Evolutionary conservation across 2,329 filamentous ascomycete species (phyloP).

Genomic region (Byssothecium circinans): DNA sequence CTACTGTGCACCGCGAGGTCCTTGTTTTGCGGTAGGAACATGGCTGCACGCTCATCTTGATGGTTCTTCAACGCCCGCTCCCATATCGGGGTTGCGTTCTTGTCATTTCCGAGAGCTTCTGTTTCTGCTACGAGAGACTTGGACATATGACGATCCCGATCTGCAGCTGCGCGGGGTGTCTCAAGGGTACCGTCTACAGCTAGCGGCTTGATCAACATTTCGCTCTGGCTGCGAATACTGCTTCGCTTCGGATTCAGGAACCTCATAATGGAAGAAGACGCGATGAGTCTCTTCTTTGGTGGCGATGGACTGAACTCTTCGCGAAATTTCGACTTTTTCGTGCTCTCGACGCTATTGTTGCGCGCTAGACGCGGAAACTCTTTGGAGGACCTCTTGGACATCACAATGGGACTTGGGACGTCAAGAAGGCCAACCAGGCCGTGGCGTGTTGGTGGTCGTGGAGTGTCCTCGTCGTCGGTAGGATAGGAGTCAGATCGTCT

Average conservation of each 20-base stretch:
- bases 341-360: slow-evolving; percentile 35
- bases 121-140: slow-evolving; percentile 34
- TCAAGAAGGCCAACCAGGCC: slow-evolving; percentile 11
- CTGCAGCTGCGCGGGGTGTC: slow-evolving; percentile 8
- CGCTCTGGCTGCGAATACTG: slow-evolving; percentile 36
- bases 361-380: slow-evolving; percentile 9
- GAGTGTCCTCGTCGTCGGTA: slow-evolving; percentile 27
- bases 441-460: slow-evolving; percentile 17
- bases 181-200: slow-evolving; percentile 27
- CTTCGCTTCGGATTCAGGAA: slow-evolving; percentile 33
- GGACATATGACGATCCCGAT: slow-evolving; percentile 31
- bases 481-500: slow-evolving; percentile 26
- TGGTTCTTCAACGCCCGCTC: slow-evolving; percentile 40
- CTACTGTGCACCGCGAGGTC: slow-evolving; percentile 27
- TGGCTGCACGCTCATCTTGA: slow-evolving; percentile 37
- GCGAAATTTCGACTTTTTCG: slow-evolving; percentile 39
- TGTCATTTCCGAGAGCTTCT: slow-evolving; percentile 23
- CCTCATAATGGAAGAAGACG: slow-evolving; percentile 32
- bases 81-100: slow-evolving; percentile 35
- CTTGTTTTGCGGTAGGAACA: slow-evolving; percentile 39
- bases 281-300: slow-evolving; percentile 25
- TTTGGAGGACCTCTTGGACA: not conserved
- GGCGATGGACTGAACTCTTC: slow-evolving; percentile 41
- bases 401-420: not conserved
- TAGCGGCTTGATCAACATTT: slow-evolving; percentile 22